A percentile compares a stretch with the other conserved stretches of the same genome.
Conservation (phyloP, 495 filamentous ascomycete genomes). For the Parathielavia hyrcaniae region DNA sequence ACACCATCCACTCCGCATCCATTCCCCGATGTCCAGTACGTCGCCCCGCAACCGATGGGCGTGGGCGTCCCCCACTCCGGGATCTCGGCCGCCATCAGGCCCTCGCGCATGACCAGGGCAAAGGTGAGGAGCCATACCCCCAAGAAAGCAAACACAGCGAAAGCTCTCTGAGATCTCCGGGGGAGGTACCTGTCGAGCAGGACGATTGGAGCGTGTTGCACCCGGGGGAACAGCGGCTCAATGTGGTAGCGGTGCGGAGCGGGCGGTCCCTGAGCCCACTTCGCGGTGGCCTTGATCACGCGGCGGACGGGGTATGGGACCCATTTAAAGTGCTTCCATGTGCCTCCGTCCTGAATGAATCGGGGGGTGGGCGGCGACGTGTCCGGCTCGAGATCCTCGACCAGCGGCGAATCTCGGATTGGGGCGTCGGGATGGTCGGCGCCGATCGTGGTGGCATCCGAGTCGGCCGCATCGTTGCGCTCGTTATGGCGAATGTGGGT, state of each 20-base stretch:
- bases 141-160: conserved; percentile 56
- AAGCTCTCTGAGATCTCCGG: conserved; percentile 53
- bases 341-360: conserved; percentile 36
- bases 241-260: conserved; percentile 59
- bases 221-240: conserved; percentile 57
- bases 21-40: conserved; percentile 62
- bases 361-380: conserved; percentile 32
- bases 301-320: conserved; percentile 45
- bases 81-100: conserved; percentile 58
- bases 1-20: conserved; percentile 73
- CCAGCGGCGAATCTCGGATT: conserved; percentile 16
- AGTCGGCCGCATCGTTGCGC: conserved; percentile 9
- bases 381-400: conserved; percentile 30
- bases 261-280: conserved; percentile 68
- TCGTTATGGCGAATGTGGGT: not conserved
- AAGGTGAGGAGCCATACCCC: conserved; percentile 69
- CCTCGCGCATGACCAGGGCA: conserved; percentile 57
- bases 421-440: conserved; percentile 34
- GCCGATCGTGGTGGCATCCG: conserved; percentile 12
- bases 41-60: conserved; percentile 60
- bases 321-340: conserved; percentile 41
- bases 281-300: conserved; percentile 38
- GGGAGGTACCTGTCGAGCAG: conserved; percentile 59
- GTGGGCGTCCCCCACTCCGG: conserved; percentile 60
- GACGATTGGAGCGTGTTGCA: conserved; percentile 63